Base-by-base conservation (phyloP, 2,329 filamentous ascomycete species). In the Talaromyces albobiverticillius region DNA sequence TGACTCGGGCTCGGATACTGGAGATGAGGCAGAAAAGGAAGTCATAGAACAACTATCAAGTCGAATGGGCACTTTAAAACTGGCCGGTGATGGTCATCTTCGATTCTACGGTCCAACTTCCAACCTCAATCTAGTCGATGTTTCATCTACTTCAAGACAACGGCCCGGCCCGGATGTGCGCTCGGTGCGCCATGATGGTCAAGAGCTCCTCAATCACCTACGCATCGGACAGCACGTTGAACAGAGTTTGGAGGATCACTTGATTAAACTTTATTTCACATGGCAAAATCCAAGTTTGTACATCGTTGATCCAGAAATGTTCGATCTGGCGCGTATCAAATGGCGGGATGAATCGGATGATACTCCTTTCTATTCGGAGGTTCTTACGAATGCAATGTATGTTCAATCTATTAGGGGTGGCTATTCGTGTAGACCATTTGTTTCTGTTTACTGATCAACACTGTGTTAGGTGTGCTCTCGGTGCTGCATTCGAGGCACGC, bases 231-330 rank as follows among this genome's bases (percentile, higher is more conserved):
- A 75, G 57, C 52, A 66, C 4, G 71, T 77, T 14, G 70, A 74
- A 29, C 65, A 67, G 18, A 67, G 64, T 3, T 58, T 78, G 5
- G 76, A 77, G 51, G 67, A 72, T 25, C 76, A 78, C 60, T 67
- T 79, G 1, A 64, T 76, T 5, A 67, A 72, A 31, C 66, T 78
- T 0, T 79, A 74, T 52, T 79, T 79, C 53, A 70, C 74, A 1
- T 79, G 76, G 76, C 74, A 79, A 58, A 77, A 79, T 45, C 68
- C 75, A 5, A 71, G 71, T 40, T 72, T 74, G 43, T 73, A 76
- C 43, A 69, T 76, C 1, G 73, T 79, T 2, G 74, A 79, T 51
- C 70, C 71, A 41, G 68, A 71, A 20, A 71, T 73, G 67, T 74
- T 66, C 47, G 64, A 69, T 60, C 64, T 57, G 31, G 71, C 66